Base-by-base conservation (phyloP, 148 eudicot species). In the Chenopodium formosanum region DNA sequence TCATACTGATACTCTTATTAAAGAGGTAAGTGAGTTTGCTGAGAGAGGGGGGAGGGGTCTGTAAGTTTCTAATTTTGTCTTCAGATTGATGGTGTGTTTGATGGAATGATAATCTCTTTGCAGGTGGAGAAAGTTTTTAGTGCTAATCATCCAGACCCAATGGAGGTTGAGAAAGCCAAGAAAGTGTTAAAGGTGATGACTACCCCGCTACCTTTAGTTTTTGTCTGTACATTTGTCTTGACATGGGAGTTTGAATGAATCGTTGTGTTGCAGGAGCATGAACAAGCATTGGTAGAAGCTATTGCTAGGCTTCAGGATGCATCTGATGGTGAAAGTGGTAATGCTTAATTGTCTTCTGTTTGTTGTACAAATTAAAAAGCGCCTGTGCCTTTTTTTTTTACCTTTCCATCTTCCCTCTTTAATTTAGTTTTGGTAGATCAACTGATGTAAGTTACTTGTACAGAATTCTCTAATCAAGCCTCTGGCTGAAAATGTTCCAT, bases 241-340 rank as follows among this genome's bases (percentile, higher is more conserved):
- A 6, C 44, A n/a, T 65, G 27, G 62, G 16, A 62, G n/a, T 11
- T 70, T 37, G 32, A 79, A 74, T 73, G 50, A 62, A 64, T 22
- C 16, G 65, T 81, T 70, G 53, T 81, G 48, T 78, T 78, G 81
- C 91, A 94, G 98, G 98, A 94, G 65, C 98, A 94, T 62, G 96
- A 94, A 81, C 89, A 90, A 83, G 89, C 96, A 73, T 86, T 94
- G 72, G 84, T 89, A 16, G 91, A 92, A 63, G 98, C 96, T 67
- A 91, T 94, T 88, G 90, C 93, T 74, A 92, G 88, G 85, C 88
- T 94, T 76, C 96, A 86, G 84, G 92, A 87, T 76, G 91, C 93
- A 68, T 94, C 96, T 86, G 93, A 91, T 82, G 92, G 93, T 78
- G 96, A 94, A 86, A 91, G 94, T 82, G 93, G 98, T 94, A 92